These are phyloP conservation scores for Cucumis cinereus DNA, from an alignment of 306 rosid genomes.

Conservation along the genomic window DNA sequence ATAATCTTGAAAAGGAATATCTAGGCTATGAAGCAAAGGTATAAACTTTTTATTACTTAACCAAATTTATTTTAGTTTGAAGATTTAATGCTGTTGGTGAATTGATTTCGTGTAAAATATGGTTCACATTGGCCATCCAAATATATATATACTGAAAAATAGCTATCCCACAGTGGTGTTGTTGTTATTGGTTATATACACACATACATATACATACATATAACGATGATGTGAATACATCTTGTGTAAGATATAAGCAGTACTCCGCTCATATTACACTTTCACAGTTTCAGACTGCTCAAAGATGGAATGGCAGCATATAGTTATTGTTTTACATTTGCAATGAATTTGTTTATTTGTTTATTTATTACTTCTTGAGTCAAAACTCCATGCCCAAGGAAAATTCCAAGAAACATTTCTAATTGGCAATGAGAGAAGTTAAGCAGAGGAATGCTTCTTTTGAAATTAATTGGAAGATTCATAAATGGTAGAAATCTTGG, in stretches of 20 bases:
- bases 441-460: not conserved
- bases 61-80: not conserved
- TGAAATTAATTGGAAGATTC: too few species aligned
- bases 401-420: not conserved
- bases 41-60: slow-evolving; percentile 7
- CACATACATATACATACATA: too few species aligned
- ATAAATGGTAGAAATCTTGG: too few species aligned
- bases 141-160: not conserved
- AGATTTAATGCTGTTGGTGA: not conserved
- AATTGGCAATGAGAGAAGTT: not conserved
- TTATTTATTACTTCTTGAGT: not conserved
- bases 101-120: not conserved
- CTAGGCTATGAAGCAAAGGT: slow-evolving; percentile 80
- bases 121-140: not conserved
- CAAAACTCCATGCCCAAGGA: not conserved
- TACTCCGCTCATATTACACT: not conserved
- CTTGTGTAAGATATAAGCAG: not conserved
- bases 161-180: not conserved
- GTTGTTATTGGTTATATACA: too few species aligned
- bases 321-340: not conserved
- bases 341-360: not conserved
- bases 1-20: slow-evolving; percentile 89
- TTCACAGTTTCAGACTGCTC: not conserved
- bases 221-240: not conserved
- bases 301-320: not conserved